Evolutionary conservation across 495 filamentous ascomycete species (phyloP), one percentile per base, ranked within the genome.

Genomic region (Aspergillus asperescens): DNA sequence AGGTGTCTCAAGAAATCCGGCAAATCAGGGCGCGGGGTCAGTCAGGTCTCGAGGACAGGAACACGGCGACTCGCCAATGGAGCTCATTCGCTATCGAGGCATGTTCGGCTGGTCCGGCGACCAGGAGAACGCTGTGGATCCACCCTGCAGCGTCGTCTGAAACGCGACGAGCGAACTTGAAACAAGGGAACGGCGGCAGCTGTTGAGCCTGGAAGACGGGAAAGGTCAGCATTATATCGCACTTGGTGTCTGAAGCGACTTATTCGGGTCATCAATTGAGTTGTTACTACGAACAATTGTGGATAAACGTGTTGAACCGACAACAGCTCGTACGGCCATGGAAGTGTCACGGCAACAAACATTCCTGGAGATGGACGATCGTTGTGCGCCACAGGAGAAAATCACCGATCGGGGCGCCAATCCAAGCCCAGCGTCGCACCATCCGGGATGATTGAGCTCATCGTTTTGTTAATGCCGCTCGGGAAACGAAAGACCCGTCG

Each of bases 111-210:
- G 55, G 45, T 42, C 31, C 50, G 46, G 41, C 46, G 40, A 50
- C 50, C 38, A 51, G 28, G 42, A 23, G 15, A 48, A 49, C 42
- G 27, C 41, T 39, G 44, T 31, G 55, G 48, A 39, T 55, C 52
- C 48, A 37, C 46, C 18, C 12, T 12, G 19, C 40, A 35, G 40
- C 19, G 24, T n/a, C n/a, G n/a, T 50, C 52, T 59, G 57, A 59
- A 59, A 59, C 57, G 39, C 47, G 42, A 48, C 42, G 41, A 52
- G 46, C n/a, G 31, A 35, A 46, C 45, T 13, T 59, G 52, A 59
- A 59, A 59, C 57, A 59, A 52, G 57, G 43, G 56, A 50, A 32
- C n/a, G 12, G 19, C 19, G 18, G 23, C 10, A n/a, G 28, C 47
- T 27, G 31, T 47, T 43, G 23, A 9, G 20, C 48, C 16, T 28